These are phyloP conservation scores for Piper longum DNA, from an alignment of 164 flowering plant species.

Conservation along the genomic window DNA sequence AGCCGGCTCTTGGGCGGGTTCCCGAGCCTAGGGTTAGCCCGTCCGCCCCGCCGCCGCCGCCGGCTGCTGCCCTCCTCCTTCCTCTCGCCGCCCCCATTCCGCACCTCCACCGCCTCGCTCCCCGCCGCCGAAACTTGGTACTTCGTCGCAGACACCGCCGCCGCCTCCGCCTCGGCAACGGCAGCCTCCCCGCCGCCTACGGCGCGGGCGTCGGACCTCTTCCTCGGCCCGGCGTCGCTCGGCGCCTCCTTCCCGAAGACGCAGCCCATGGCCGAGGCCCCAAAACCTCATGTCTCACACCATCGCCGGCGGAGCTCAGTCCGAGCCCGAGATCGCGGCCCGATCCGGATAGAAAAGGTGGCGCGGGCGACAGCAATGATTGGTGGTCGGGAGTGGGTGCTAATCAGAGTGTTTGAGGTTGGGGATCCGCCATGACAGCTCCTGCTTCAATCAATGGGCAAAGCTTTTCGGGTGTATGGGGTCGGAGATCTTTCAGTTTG, in stretches of 20 bases:
- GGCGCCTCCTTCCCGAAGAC: conserved; percentile 29
- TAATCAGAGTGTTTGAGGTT: not conserved
- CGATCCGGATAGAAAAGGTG: not conserved
- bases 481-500: no score
- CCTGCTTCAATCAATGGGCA: no score
- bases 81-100: conserved; percentile 16
- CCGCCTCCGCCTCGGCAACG: not conserved
- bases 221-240: not conserved
- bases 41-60: conserved; percentile 18
- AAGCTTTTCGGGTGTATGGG: no score
- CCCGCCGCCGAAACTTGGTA: conserved; percentile 7
- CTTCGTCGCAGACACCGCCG: conserved; percentile 12
- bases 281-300: conserved; percentile 11
- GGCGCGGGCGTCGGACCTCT: conserved; percentile 5
- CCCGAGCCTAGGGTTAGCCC: conserved; percentile 26
- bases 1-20: conserved; percentile 25
- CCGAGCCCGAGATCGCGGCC: not conserved
- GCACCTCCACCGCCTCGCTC: conserved; percentile 10
- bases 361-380: conserved; percentile 14
- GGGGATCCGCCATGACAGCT: conserved; percentile 15
- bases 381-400: not conserved
- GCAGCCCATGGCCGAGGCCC: conserved; percentile 35
- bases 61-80: conserved; percentile 6
- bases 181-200: no score
- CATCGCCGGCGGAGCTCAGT: conserved; percentile 2